Base-by-base conservation (phyloP, 2,329 filamentous ascomycete species). In the Rutstroemia sp. region DNA sequence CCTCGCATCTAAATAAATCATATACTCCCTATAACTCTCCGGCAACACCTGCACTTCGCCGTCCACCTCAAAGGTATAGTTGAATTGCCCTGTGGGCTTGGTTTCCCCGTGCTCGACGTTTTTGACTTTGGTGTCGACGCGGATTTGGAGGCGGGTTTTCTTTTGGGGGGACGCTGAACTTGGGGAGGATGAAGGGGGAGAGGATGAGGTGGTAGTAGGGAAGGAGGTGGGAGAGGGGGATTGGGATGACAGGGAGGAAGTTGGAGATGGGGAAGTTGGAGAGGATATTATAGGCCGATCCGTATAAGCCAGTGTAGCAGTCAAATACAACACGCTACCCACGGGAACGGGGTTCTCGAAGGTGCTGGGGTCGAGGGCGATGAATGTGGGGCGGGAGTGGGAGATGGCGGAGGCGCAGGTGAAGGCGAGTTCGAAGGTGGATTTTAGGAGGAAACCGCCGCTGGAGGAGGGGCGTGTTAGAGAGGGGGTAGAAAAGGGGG, bases 301-400 rank as follows among this genome's bases (percentile, higher is more conserved):
- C 0, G 84, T 86, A 64, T 86, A 88, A 0, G 84, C 82, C 1
- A 88, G 80, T 0, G 79, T 83, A 0, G 86, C 83, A 0, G 82
- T 84, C 4, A 88, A 73, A 64, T 89, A 89, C 9, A 88, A 72
- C 10, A 88, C 85, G 51, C 81, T 84, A 38, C 86, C 86, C 0
- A 88, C 86, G 0, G 86, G 86, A 0, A 88, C 86, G 0, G 86
- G 84, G 58, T 88, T 87, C 60, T 87, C 80, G 63, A 89, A 88
- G 0, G 84, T 88, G 51, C 78, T 83, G 0, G 86, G 86, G 60
- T 88, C 86, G 25, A 88, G 76, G 1, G 82, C 83, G 38, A 88
- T 73, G 73, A 88, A 89, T 19, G 79, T 84, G 1, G 86, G 86
- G 5, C 85, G 76, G 1, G 78, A 76, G 66, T 87, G 84, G 0